Base-by-base conservation (phyloP, 2,329 filamentous ascomycete species). In the Aspergillus calidoustus region DNA sequence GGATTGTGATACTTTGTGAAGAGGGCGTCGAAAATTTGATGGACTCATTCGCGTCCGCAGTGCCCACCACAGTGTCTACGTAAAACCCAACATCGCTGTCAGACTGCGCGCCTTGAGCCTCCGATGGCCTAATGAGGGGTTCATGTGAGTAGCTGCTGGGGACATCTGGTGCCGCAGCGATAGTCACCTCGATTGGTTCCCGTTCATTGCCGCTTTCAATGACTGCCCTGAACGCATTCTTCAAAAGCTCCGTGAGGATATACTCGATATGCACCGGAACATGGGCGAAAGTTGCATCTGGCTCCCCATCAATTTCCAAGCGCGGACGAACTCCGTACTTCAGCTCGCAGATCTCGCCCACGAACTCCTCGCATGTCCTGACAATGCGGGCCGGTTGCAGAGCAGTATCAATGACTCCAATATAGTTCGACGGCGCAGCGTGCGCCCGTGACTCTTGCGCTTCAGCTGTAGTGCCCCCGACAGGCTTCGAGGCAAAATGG, bases 211-310 rank as follows among this genome's bases (percentile, higher is more conserved):
- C 88, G 61, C 86, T 89, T 77, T 99, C 95, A 9, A 98, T 89
- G 0, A 92, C 96, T 4, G 95, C 94, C 48, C 95, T 88, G 80
- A 98, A 99, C 1, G 93, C 92, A 73, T 99, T 99, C 78, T 99
- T 99, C 61, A 99, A 85, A 1, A 99, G 84, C 77, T 99, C 95
- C 0, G 94, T 99, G 66, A 97, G 87, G 66, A 99, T 97, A 77
- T 99, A 99, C 78, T 98, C 94, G 25, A 99, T 85, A 76, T 99
- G 95, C 75, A 96, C 95, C 15, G 95, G 95, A 8, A 99, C 89
- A 72, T 96, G 95, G 22, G 94, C 93, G 73, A 99, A 96, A 0
- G 88, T 89, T n/a, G 93, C 92, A 55, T 91, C 89, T 0, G 91
- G 89, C 74, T 96, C 90, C 66, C 95, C 95, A 67, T 93, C 91